Evolutionary conservation across 805 yeast species (phyloP).

Genomic region (Saccharomycodes ludwigii): DNA sequence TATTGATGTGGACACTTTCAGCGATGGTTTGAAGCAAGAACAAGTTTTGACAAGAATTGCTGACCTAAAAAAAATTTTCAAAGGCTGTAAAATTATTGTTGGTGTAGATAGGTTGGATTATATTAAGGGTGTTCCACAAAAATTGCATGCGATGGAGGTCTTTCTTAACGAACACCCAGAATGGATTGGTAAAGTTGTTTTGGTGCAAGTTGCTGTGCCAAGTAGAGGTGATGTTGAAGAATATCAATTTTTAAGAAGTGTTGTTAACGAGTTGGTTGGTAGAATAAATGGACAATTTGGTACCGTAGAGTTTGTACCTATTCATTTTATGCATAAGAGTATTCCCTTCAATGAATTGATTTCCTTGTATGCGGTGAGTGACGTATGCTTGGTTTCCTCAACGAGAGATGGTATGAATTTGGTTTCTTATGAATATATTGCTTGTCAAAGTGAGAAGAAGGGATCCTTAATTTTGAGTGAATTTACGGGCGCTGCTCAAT

Average conservation of each 20-base stretch:
- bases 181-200: slow-evolving; percentile 93
- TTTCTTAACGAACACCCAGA: slow-evolving; percentile 89
- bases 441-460: slow-evolving; percentile 77
- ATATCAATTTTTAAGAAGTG: slow-evolving; percentile 84
- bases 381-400: slow-evolving; percentile 83
- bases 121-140: slow-evolving; percentile 97
- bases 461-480: slow-evolving; percentile 86
- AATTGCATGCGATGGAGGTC: slow-evolving; percentile 89
- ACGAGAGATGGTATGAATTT: slow-evolving; percentile 98
- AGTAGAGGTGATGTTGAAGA: slow-evolving; percentile 97
- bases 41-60: slow-evolving; percentile 54
- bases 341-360: slow-evolving; percentile 86
- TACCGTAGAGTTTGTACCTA: slow-evolving; percentile 93
- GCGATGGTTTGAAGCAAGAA: slow-evolving; percentile 57
- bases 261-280: slow-evolving; percentile 92
- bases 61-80: slow-evolving; percentile 52
- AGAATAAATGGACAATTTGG: slow-evolving; percentile 94
- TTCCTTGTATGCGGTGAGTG: slow-evolving; percentile 73
- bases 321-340: slow-evolving; percentile 89
- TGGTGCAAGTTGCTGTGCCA: slow-evolving; percentile 96
- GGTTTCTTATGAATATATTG: slow-evolving; percentile 92
- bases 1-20: slow-evolving; percentile 85
- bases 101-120: slow-evolving; percentile 96
- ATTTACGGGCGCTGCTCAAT: slow-evolving; percentile 99
- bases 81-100: slow-evolving; percentile 74